Conservation (phyloP, 1,284 basidiomycete species). For the Fistulinella cinereoalba region DNA sequence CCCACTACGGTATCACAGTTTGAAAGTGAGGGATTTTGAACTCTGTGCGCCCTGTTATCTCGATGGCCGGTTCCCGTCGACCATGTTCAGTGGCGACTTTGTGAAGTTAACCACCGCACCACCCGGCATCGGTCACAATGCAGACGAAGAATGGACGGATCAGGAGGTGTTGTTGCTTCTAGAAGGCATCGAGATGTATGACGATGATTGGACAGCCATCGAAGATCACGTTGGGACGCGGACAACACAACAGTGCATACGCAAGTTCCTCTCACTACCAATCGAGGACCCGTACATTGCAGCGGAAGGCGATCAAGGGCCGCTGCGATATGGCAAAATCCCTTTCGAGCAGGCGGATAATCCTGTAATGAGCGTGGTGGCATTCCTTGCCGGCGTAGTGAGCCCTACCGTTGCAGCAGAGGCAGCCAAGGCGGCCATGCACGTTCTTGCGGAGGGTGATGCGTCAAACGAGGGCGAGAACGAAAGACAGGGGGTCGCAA, state of each 20-base stretch:
- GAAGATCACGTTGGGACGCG: slow-evolving; percentile 91
- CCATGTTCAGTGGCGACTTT: slow-evolving; percentile 97
- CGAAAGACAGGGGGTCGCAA: slow-evolving; percentile 22
- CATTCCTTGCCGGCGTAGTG: slow-evolving; percentile 92
- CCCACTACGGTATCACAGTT: slow-evolving; percentile 80
- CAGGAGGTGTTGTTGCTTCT: slow-evolving; percentile 87
- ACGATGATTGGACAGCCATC: slow-evolving; percentile 94
- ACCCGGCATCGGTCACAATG: slow-evolving; percentile 41
- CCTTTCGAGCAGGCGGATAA: slow-evolving; percentile 53
- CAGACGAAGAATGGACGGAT: slow-evolving; percentile 73
- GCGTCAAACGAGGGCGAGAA: slow-evolving; percentile 32
- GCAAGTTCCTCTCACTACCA: slow-evolving; percentile 93
- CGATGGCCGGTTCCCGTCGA: slow-evolving; percentile 93
- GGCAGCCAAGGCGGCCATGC: slow-evolving; percentile 88
- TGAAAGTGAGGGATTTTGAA: slow-evolving; percentile 90
- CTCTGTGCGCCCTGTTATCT: slow-evolving; percentile 91
- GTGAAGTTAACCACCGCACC: slow-evolving; percentile 75
- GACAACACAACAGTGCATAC: slow-evolving; percentile 91
- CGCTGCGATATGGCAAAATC: slow-evolving; percentile 74
- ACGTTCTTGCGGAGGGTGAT: slow-evolving; percentile 57
- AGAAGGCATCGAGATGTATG: slow-evolving; percentile 97
- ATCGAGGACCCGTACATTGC: slow-evolving; percentile 92
- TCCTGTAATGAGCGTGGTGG: slow-evolving; percentile 26
- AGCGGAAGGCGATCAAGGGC: slow-evolving; percentile 69
- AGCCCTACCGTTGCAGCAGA: slow-evolving; percentile 90